Conservation (phyloP, 371 early-diverging fungal genomes). For the Haplosporangium sp. region DNA sequence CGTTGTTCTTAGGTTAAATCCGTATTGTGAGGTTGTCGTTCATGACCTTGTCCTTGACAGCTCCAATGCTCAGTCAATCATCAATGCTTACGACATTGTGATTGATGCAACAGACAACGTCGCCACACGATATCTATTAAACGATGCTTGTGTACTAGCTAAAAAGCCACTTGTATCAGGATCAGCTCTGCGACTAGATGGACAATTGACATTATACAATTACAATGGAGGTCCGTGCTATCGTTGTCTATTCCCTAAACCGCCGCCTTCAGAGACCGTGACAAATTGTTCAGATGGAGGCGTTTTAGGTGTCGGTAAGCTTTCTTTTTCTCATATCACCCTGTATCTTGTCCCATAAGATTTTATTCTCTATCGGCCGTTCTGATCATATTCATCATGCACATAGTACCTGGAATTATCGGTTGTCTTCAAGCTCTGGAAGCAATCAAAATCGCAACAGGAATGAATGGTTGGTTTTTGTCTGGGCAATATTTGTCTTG, state of each 20-base stretch:
- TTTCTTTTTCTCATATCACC: background rate
- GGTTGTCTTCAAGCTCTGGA: slow-evolving; percentile 97
- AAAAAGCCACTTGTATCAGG: slow-evolving; percentile 94
- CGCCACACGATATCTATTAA: slow-evolving; percentile 96
- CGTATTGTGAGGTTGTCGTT: slow-evolving; percentile 64
- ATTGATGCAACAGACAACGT: slow-evolving; percentile 98
- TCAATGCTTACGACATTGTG: slow-evolving; percentile 90
- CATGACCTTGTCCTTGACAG: slow-evolving; percentile 73
- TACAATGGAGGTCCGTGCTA: slow-evolving; percentile 95
- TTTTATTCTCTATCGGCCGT: too few species aligned
- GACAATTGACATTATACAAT: slow-evolving; percentile 93
- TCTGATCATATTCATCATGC: too few species aligned
- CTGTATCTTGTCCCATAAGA: too few species aligned
- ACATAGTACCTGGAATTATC: slow-evolving; percentile 91
- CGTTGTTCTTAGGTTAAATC: slow-evolving; percentile 61
- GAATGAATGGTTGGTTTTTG: slow-evolving; percentile 48
- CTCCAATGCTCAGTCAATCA: slow-evolving; percentile 73
- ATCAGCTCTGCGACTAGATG: slow-evolving; percentile 95
- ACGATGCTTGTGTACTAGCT: slow-evolving; percentile 91
- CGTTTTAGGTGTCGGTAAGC: slow-evolving; percentile 91
- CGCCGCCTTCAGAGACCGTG: slow-evolving; percentile 89
- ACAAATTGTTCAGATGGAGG: slow-evolving; percentile 97
- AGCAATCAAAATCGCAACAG: slow-evolving; percentile 87
- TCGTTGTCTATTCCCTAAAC: slow-evolving; percentile 96
- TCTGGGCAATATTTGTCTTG: background rate